Base-by-base conservation (phyloP, 2,329 filamentous ascomycete species). In the Colletotrichum sublineola region DNA sequence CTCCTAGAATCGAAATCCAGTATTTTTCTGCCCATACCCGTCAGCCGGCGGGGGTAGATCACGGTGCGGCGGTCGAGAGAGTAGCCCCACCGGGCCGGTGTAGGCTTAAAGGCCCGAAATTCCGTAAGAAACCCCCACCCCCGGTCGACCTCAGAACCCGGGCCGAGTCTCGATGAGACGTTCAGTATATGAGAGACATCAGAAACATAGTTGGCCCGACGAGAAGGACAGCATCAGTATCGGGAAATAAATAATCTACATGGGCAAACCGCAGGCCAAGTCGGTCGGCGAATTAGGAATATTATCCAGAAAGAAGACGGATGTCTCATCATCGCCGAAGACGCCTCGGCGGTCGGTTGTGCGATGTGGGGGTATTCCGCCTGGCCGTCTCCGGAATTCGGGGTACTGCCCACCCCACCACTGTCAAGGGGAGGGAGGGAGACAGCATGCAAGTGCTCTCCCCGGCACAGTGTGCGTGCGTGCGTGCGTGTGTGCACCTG, bases 301-400 rank as follows among this genome's bases (percentile, higher is more conserved):
- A 72, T 65, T 60, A 70, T 48, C 60, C 64, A 61, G 61, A 68
- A 65, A 61, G 70, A 61, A 70, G 64, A 69, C 38, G 40, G 8
- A 38, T 7, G 24, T 40, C 36, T 36, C 18, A 42, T 31, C 53
- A 50, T 65, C 46, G 48, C 70, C 66, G 70, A 73, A 69, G 70
- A 44, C 66, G 33, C 60, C 70, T 73, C 66, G 70, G 70, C 60
- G 60, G 55, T 69, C 53, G 60, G 44, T 18, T 46, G 55, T 66
- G 61, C 66, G 67, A 60, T 57, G 70, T 73, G 70, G 70, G 70
- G 70, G 70, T 55, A 38, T 48, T 33, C 70, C 66, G 66, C 38
- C 66, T 73, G 33, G 44, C 70, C 60, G 66, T 56, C 66, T 73
- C 70, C 70, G 66, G 70, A 44, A 69, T 73, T 73, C 66, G 70